Evolutionary conservation across 2,329 filamentous ascomycete species (phyloP).

Genomic region (Periconia macrospinosa): DNA sequence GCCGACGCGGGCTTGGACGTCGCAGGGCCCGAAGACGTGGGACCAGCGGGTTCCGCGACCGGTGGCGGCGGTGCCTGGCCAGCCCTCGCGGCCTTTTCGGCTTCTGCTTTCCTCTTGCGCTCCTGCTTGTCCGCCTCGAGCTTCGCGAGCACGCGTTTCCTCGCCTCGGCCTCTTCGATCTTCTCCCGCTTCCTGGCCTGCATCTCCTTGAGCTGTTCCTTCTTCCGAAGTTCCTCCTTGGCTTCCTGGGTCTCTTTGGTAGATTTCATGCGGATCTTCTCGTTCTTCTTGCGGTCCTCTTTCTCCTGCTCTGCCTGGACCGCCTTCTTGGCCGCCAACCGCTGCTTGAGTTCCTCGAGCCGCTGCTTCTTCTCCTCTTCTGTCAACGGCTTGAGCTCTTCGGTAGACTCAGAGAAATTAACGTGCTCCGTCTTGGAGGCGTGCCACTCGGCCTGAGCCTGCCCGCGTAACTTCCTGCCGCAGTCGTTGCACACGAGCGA

Average conservation of each 20-base stretch:
- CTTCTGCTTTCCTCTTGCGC: conserved; percentile 79
- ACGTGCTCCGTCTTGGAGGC: conserved; percentile 87
- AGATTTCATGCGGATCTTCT: conserved; percentile 81
- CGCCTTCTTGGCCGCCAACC: conserved; percentile 72
- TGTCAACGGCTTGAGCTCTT: conserved; percentile 86
- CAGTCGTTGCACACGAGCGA: conserved; percentile 95
- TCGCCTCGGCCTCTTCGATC: conserved; percentile 78
- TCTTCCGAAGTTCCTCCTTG: conserved; percentile 85
- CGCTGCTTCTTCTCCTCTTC: conserved; percentile 87
- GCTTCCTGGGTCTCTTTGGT: conserved; percentile 86
- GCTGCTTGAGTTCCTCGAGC: conserved; percentile 73
- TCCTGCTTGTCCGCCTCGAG: conserved; percentile 95
- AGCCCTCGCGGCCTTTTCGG: conserved; percentile 82
- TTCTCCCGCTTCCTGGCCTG: conserved; percentile 87
- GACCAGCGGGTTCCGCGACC: conserved; percentile 50
- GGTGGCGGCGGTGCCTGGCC: conserved; percentile 59
- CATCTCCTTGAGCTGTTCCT: conserved; percentile 91
- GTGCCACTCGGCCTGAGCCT: conserved; percentile 84
- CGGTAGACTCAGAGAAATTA: conserved; percentile 90
- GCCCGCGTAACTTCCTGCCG: conserved; percentile 83
- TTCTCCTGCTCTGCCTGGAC: conserved; percentile 72
- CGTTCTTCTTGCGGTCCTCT: conserved; percentile 80
- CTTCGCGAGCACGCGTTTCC: conserved; percentile 86
- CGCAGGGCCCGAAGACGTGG: conserved; percentile 52
- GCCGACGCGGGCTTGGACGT: conserved; percentile 67